Evolutionary conservation across 176 grass and related monocot species (phyloP).

Genomic region (Oropetium thomaeum): DNA sequence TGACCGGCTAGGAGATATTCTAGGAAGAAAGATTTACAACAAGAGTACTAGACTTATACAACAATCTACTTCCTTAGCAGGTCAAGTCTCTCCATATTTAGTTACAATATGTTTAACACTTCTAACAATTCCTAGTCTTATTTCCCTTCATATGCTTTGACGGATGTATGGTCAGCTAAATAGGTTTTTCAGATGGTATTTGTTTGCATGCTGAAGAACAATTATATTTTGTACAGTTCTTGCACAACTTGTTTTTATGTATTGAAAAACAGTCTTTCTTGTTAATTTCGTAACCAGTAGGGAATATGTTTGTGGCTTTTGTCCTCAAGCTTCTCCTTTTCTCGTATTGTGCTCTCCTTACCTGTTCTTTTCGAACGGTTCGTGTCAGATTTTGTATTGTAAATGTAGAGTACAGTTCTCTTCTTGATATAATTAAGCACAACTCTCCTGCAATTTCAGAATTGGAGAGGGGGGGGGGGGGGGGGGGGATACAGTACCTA

Average conservation of each 20-base stretch:
- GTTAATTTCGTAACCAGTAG: not conserved
- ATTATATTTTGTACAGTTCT: not conserved
- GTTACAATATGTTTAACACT: no score
- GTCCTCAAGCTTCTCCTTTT: not conserved
- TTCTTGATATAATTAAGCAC: no score
- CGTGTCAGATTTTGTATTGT: not conserved
- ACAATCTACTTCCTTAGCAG: no score
- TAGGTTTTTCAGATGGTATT: no score
- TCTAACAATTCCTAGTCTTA: not conserved
- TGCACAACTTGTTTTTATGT: not conserved
- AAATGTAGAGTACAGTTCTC: not conserved
- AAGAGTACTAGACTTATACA: no score
- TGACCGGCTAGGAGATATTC: no score
- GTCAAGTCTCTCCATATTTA: no score
- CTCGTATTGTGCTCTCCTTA: not conserved
- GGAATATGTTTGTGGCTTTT: not conserved
- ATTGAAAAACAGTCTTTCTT: conserved; percentile 21
- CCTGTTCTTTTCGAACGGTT: not conserved
- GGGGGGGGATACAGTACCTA: no score
- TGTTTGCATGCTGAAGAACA: not conserved
- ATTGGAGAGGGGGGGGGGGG: no score
- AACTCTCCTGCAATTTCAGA: no score
- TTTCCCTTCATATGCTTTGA: not conserved
- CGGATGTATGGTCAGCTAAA: not conserved
- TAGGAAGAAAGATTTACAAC: no score